Evolutionary conservation across 805 yeast species (phyloP), one percentile per base, ranked within the genome.

Genomic region (Lipomyces mesembrius): DNA sequence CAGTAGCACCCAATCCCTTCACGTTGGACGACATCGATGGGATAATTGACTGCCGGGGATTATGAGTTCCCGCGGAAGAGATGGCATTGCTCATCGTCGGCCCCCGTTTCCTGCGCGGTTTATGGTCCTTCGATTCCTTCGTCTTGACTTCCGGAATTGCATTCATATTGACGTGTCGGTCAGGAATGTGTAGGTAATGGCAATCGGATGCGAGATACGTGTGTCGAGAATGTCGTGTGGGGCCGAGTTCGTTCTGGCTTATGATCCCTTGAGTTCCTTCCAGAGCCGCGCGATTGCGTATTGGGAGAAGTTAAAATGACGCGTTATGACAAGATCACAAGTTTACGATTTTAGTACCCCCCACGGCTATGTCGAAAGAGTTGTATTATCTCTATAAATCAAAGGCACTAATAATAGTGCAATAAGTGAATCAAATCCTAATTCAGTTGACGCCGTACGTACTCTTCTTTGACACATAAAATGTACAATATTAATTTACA

Each of bases 1-100:
- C 63, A 29, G 58, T 27, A 25, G 51, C 34, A 51, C 43, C n/a
- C 57, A 8, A 32, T 39, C 34, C n/a, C 39, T 37, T 35, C 34
- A 29, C 57, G 61, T 35, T 65, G 22, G 57, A 53, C 20, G 67
- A 63, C 71, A 68, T 68, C 14, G 71, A 68, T 27, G 71, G 71
- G 46, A 68, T 68, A n/a, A 67, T 43, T 20, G 71, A 67, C 63
- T 68, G 63, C 29, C 71, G 57, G n/a, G 57, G 14, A 27, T 27
- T n/a, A 17, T 27, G 37, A 20, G 57, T 12, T n/a, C 57, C 57
- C 2, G 37, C 37, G n/a, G 55, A 32, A 20, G 59, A 37, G 20
- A 55, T 25, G 22, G 46, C 29, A 14, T 37, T 17, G 20, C 58
- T 12, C 17, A 20, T 46, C 34, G 63, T 61, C 25, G 56, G 62